Evolutionary conservation across 2,329 filamentous ascomycete genomes (phyloP).

Genomic region (Tolypocladium paradoxum): DNA sequence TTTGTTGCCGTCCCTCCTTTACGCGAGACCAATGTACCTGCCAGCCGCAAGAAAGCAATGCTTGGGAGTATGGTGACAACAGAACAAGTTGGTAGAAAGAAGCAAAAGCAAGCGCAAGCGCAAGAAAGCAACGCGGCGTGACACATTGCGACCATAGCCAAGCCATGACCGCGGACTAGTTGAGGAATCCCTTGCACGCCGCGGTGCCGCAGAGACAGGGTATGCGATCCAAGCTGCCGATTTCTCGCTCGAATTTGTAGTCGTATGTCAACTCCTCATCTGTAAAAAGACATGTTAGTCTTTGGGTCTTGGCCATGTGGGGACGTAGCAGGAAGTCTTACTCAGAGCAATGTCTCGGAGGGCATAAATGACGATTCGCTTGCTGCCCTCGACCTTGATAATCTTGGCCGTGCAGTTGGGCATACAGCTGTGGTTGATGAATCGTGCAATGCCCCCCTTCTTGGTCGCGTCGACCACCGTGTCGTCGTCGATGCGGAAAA

Average conservation of each 20-base stretch:
- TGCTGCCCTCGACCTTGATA: conserved; percentile 96
- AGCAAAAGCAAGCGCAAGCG: background rate
- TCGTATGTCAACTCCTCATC: conserved; percentile 99
- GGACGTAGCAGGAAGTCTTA: conserved; percentile 38
- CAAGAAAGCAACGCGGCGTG: background rate
- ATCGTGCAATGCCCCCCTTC: conserved; percentile 92
- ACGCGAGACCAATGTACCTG: background rate
- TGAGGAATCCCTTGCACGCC: conserved; percentile 97
- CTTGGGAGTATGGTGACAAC: background rate
- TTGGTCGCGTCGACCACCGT: conserved; percentile 98
- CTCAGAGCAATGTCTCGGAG: conserved; percentile 89
- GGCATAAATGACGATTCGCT: conserved; percentile 97
- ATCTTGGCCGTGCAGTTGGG: conserved; percentile 99
- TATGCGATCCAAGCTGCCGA: conserved; percentile 88
- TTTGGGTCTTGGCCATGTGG: background rate
- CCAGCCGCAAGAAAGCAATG: background rate
- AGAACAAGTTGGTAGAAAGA: background rate
- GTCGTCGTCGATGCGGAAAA: conserved; percentile 96
- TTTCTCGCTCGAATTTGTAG: conserved; percentile 98
- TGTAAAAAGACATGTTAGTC: conserved; percentile 29
- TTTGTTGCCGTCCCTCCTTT: background rate
- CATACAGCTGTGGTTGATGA: conserved; percentile 98
- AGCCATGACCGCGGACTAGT: conserved; percentile 43
- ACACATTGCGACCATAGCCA: background rate
- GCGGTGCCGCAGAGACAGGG: conserved; percentile 94